Evolutionary conservation across 1,139 yeast species (phyloP), one percentile per base, ranked within the genome.

Genomic region (Zygosaccharomyces sapae): DNA sequence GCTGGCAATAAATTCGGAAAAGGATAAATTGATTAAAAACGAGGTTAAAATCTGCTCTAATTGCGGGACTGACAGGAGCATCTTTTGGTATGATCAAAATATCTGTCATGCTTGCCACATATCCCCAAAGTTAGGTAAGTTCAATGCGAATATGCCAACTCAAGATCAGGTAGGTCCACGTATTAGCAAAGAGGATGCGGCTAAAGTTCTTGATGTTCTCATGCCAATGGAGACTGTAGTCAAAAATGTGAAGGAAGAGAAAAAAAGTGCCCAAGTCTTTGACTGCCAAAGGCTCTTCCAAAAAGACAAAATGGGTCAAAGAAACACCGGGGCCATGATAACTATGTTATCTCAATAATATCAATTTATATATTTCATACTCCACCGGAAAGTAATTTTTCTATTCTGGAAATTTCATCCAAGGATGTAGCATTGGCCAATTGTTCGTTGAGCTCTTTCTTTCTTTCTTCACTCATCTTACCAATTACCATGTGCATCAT

Each of bases 371-470:
- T 13, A 24, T 18, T 4, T 47, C 46, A 54, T 29, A 60, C 49
- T 19, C 61, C 62, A 16, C 67, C 67, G 8, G 67, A 54, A 2
- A 65, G 50, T 38, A 63, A 40, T 34, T 70, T 69, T 62, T 87
- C 95, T 24, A 89, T 77, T 44, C 79, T 69, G 53, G 83, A 87
- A 10, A 89, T 83, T 55, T 89, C 96, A n/a, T 76, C 85, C 51
- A 89, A 64, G 45, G 83, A 80, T 3, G 79, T 73, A 0, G 96
- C 95, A 31, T 67, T 69, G 46, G 75, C 74, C 47, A 89, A 69
- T 50, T 79, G 75, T 41, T 70, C 64, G 54, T 81, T 72, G 43
- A 89, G 66, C 45, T 68, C 68, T 13, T 66, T 66, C 51, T 74
- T 76, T 24, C 50, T 56, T 45, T 83, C 88, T 10, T 74, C 79